Base-by-base conservation (phyloP, 2,329 filamentous ascomycete species). In the Microcyclospora tardicrescens region DNA sequence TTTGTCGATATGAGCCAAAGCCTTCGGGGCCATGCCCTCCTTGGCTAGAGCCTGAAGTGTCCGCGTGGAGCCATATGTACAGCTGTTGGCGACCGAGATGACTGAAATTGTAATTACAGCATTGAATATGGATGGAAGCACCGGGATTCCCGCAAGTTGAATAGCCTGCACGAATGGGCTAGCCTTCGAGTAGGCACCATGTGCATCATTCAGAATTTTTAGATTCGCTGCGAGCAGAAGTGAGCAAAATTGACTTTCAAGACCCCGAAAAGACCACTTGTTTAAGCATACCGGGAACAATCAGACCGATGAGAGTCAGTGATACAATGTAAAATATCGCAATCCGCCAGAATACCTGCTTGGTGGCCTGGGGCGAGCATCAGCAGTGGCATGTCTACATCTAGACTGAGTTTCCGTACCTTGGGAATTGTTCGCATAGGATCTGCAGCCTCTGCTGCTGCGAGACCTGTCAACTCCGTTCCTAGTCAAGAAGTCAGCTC, bases 11-110 rank as follows among this genome's bases (percentile, higher is more conserved):
- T 78, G 76, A 24, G 68, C 64, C n/a, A 80, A 62, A 45, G 75
- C 63, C 43, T 60, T 65, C 10, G 75, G 76, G 0, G 69, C 75
- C 50, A 68, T 66, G 33, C 61, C 55, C 59, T 93, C 84, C 30
- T 54, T 86, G 34, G 87, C 86, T 2, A 96, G 73, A 3, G 87
- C 86, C 15, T 86, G 85, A 9, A 96, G 75, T 1, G 87, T 95
- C 49, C 89, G 79, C 2, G 84, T 93, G 16, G 84, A 89, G 35
- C 54, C 56, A 38, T 56, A 58, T 35, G 53, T 69, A 47, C 67
- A 67, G 1, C 72, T 75, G 48, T 75, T 74, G 49, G 71, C 74
- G 34, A 77, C 72, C 30, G 66, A 71, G 36, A 77, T 60, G 28
- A 78, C 74, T 5, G 73, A 71, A 31, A 77, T 68, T 34, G 77